These are phyloP conservation scores for Ciborinia camelliae DNA, from an alignment of 2,329 filamentous ascomycete species.

Conservation along the genomic window DNA sequence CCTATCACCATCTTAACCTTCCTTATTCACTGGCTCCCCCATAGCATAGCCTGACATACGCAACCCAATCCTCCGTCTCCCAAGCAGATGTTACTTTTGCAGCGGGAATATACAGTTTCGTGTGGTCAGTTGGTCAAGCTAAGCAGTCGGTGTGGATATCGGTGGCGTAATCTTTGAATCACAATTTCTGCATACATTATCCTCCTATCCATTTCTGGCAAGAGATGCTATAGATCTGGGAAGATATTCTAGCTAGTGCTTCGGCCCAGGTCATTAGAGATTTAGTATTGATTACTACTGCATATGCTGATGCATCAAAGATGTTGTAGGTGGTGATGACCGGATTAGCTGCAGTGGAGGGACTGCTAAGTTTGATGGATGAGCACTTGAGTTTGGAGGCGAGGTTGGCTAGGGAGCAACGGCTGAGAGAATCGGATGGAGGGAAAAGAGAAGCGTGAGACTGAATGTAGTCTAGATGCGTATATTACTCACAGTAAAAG, in stretches of 20 bases:
- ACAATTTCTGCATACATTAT: background rate
- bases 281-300: conserved; percentile 22
- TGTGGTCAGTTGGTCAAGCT: conserved; percentile 62
- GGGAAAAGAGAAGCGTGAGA: background rate
- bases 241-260: background rate
- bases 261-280: background rate
- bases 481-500: background rate
- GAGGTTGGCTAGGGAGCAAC: background rate
- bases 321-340: conserved; percentile 54
- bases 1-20: too few relatives aligned
- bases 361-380: conserved; percentile 40
- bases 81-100: background rate
- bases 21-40: too few relatives aligned
- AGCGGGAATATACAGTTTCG: conserved; percentile 59
- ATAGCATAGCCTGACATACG: background rate
- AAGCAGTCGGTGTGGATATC: conserved; percentile 60
- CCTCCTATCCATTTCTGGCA: background rate
- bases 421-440: background rate
- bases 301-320: conserved; percentile 51
- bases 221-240: background rate
- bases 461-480: background rate
- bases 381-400: background rate
- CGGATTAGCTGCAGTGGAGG: conserved; percentile 46
- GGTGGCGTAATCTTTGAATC: conserved; percentile 51
- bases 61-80: background rate